Evolutionary conservation across 441 rosid genomes (phyloP), one percentile per base, ranked within the genome.

Genomic region (Gossypium schwendimanii): DNA sequence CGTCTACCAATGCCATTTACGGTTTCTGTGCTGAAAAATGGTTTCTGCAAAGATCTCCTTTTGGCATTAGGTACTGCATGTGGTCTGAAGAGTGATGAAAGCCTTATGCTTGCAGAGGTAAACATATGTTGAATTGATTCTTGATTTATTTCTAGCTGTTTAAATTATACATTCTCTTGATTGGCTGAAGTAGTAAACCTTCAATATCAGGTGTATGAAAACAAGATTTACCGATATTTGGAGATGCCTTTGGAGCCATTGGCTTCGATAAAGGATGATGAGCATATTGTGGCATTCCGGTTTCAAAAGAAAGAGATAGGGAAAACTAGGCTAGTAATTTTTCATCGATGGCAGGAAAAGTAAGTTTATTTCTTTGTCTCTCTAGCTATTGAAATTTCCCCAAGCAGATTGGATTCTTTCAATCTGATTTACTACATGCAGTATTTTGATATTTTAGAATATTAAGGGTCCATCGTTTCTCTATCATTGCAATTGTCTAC

Each of bases 291-390:
- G 63, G 94, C 91, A 2, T 89, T 85, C 73, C 84, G 89, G 58
- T 80, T 91, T 73, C 78, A 83, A 36, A 85, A 78, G 18, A 86
- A 84, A 76, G 85, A 71, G 77, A 53, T 74, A 2, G 94, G 93
- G 17, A 89, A 88, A 81, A 85, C 63, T 77, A 94, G 74, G 75
- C 81, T 94, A 41, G 91, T 87, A 86, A 77, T 94, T 33, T 79
- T 85, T 68, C 91, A 88, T 76, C 83, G 86, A 57, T 80, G 82
- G 82, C 77, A 65, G 57, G 88, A 83, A 69, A 88, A 83, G 98
- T 94, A 75, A 83, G 85, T 47, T 75, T 50, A 21, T 41, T 41
- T 41, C 3, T 41, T 41, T 41, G 47, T 41, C 47, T 41, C 4
- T 41, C 15, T 26, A 21, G 52, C 36, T 9, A 44, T 24, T 58